Percentiles rank a stretch among this genome's conserved stretches.
These are phyloP conservation scores for Boletus subcaerulescens DNA, from an alignment of 768 basidiomycete genomes.

Conservation along the genomic window DNA sequence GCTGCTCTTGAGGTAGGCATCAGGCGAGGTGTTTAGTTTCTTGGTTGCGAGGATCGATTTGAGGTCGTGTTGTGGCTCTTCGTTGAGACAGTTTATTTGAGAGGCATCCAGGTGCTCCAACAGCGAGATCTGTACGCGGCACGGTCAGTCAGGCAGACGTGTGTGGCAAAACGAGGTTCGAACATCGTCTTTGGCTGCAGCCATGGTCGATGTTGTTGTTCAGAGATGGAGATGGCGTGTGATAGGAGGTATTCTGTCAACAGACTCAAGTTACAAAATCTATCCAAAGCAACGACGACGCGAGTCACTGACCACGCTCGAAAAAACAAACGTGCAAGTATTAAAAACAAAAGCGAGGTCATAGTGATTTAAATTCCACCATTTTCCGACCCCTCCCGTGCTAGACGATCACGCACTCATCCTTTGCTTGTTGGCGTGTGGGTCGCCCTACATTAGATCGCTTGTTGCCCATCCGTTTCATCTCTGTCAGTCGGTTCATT, in stretches of 20 bases:
- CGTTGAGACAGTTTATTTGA: constrained; percentile 72
- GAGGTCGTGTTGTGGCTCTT: constrained; percentile 48
- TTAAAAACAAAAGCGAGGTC: constrained; percentile 7
- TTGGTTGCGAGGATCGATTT: constrained; percentile 47
- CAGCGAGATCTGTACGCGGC: constrained; percentile 43
- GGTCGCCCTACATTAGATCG: constrained; percentile 76
- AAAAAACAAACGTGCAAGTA: constrained; percentile 8
- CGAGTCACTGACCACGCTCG: constrained; percentile 1
- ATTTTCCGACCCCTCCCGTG: background rate
- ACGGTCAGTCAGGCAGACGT: constrained; percentile 5
- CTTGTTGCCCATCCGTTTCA: constrained; percentile 87
- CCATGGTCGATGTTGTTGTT: constrained; percentile 17
- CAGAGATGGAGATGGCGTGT: background rate
- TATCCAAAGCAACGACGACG: constrained; percentile 4
- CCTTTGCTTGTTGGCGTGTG: constrained; percentile 89
- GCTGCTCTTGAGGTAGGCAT: constrained; percentile 59
- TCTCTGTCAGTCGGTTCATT: constrained; percentile 92
- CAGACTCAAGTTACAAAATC: constrained; percentile 4
- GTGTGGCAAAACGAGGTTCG: constrained; percentile 6
- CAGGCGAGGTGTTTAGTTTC: constrained; percentile 40
- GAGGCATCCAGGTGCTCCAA: constrained; percentile 55
- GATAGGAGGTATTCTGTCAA: constrained; percentile 17
- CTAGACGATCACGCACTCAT: constrained; percentile 85
- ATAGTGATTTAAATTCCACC: constrained; percentile 9
- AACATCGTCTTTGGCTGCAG: constrained; percentile 30